Conservation (phyloP, 768 basidiomycete genomes). For the Lyophyllum shimeji region DNA sequence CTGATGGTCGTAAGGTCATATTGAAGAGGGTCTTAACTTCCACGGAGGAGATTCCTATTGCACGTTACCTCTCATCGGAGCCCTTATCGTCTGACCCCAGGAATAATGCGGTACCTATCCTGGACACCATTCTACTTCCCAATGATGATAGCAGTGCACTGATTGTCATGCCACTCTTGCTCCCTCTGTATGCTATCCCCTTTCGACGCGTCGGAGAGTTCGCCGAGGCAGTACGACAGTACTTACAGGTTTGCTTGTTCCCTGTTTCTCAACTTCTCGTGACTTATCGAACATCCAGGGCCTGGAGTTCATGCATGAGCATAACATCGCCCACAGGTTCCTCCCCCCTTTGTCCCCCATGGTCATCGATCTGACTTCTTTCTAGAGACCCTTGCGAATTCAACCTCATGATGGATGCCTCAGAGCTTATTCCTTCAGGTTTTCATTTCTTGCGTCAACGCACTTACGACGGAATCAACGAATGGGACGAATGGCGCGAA, state of each 20-base stretch:
- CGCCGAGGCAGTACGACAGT: conserved; percentile 7
- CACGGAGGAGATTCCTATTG: conserved; percentile 5
- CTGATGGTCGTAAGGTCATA: background rate
- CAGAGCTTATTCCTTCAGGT: conserved; percentile 20
- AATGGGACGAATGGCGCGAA: conserved; percentile 8
- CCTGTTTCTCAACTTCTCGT: background rate
- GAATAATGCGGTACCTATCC: conserved; percentile 10
- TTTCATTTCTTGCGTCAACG: conserved; percentile 22
- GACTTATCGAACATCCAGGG: conserved; percentile 12
- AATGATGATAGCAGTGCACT: conserved; percentile 5
- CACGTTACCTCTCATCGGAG: conserved; percentile 1
- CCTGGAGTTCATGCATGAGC: conserved; percentile 21
- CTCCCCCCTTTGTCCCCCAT: background rate
- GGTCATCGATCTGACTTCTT: background rate
- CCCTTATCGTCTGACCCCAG: conserved; percentile 3
- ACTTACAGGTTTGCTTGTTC: background rate
- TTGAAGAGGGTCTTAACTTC: background rate
- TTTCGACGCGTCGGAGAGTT: conserved; percentile 15
- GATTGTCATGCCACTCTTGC: conserved; percentile 14
- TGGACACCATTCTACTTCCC: conserved; percentile 1
- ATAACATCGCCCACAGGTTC: conserved; percentile 23
- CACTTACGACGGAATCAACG: conserved; percentile 14
- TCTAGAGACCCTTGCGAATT: conserved; percentile 12
- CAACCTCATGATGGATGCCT: conserved; percentile 38
- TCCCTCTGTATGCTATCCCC: conserved; percentile 4